Evolutionary conservation across 1,284 basidiomycete species (phyloP).

Genomic region (Ganoderma multipileum): DNA sequence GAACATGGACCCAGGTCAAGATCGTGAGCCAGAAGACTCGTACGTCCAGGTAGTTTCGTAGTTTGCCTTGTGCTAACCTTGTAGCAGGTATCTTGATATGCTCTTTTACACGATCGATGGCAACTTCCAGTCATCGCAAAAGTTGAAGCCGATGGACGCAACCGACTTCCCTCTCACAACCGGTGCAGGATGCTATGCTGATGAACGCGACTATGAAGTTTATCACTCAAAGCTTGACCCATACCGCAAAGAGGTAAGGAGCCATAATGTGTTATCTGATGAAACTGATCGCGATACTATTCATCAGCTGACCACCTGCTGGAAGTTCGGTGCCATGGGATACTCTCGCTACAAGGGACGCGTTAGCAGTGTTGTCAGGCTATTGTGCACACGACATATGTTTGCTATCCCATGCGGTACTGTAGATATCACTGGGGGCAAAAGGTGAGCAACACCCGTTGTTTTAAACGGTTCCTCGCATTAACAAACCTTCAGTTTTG

Average conservation of each 20-base stretch:
- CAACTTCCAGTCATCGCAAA: conserved; percentile 25
- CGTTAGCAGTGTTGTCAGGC: conserved; percentile 6
- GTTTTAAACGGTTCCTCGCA: too few relatives aligned
- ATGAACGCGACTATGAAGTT: conserved; percentile 16
- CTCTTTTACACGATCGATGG: conserved; percentile 17
- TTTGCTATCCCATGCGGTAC: conserved; percentile 1
- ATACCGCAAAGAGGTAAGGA: not conserved
- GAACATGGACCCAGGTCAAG: conserved; percentile 29
- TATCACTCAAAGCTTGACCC: not conserved
- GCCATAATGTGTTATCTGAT: not conserved
- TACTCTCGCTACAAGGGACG: conserved; percentile 8
- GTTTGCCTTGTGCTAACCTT: not conserved
- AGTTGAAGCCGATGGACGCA: conserved; percentile 19
- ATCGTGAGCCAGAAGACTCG: not conserved
- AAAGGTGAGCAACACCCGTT: conserved; percentile 5
- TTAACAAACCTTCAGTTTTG: not conserved
- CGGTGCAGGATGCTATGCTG: conserved; percentile 9
- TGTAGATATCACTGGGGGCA: conserved; percentile 7
- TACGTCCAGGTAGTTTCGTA: not conserved
- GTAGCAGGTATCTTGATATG: conserved; percentile 18
- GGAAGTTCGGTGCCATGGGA: conserved; percentile 16
- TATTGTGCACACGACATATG: conserved; percentile 15
- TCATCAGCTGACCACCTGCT: conserved; percentile 6
- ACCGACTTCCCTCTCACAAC: conserved; percentile 16
- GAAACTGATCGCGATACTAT: not conserved